These are phyloP conservation scores for Salix caprea DNA, from an alignment of 345 rosid genomes.

Conservation along the genomic window DNA sequence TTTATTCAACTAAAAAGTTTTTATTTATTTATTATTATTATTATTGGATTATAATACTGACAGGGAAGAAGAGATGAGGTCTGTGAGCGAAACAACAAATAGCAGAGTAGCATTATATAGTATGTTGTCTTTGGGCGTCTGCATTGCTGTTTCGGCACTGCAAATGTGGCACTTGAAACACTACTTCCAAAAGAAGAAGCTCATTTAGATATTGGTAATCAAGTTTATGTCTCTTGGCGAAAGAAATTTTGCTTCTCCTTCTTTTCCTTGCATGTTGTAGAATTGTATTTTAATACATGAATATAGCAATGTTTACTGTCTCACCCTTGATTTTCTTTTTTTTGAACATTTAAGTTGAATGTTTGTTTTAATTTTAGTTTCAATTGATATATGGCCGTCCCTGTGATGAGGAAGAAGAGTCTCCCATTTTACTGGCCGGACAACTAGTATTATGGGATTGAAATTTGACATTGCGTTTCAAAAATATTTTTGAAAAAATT, in stretches of 20 bases:
- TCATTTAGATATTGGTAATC: conserved; percentile 39
- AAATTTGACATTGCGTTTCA: too few relatives aligned
- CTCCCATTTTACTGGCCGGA: too few relatives aligned
- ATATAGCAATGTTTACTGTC: background rate
- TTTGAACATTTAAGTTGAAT: background rate
- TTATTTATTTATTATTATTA: background rate
- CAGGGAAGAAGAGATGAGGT: conserved; percentile 88
- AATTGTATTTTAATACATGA: conserved; percentile 13
- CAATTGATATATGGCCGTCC: too few relatives aligned
- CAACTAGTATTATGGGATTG: too few relatives aligned
- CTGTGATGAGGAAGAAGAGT: too few relatives aligned
- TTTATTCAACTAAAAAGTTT: background rate
- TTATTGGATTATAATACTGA: background rate
- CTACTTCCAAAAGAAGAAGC: conserved; percentile 83
- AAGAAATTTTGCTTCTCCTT: conserved; percentile 5
- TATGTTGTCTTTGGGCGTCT: conserved; percentile 62
- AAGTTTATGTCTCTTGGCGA: background rate
- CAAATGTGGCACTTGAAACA: conserved; percentile 79
- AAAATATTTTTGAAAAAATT: too few relatives aligned
- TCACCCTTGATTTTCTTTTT: background rate
- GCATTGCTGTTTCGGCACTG: conserved; percentile 55
- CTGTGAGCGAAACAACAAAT: conserved; percentile 65
- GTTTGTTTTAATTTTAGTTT: too few relatives aligned
- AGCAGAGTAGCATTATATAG: conserved; percentile 71
- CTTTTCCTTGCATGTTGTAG: background rate